A percentile compares a stretch with the other conserved stretches of the same genome.
These are phyloP conservation scores for Yarrowia porcina DNA, from an alignment of 805 yeast species.

Conservation along the genomic window DNA sequence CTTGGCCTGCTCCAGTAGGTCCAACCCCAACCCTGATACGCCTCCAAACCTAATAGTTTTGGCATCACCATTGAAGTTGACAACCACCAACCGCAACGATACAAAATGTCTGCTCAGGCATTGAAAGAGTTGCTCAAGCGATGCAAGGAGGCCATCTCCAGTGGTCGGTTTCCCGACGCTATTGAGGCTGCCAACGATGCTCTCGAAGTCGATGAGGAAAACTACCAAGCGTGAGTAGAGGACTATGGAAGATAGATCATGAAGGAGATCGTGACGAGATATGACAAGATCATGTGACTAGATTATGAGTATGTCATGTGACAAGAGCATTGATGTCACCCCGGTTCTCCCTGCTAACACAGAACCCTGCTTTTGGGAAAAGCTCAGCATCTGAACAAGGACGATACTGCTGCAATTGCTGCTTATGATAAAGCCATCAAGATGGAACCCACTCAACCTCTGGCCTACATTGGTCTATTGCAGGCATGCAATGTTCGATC, in stretches of 20 bases:
- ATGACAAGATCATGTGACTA: too few species aligned
- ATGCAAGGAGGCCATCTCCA: not conserved
- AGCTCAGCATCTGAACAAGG: constrained; percentile 47
- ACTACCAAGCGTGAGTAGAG: constrained; percentile 59
- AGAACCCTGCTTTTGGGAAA: constrained; percentile 58
- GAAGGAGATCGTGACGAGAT: not conserved
- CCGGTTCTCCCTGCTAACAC: too few species aligned
- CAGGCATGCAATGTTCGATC: constrained; percentile 31
- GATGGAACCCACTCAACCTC: constrained; percentile 44
- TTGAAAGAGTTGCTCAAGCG: constrained; percentile 15
- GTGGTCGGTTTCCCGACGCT: constrained; percentile 39
- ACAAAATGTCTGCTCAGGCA: constrained; percentile 15
- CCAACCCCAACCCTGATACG: constrained; percentile 1
- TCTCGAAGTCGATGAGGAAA: constrained; percentile 51
- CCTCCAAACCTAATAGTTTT: not conserved
- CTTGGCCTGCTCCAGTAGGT: too few species aligned
- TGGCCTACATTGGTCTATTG: constrained; percentile 81
- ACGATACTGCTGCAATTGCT: constrained; percentile 48
- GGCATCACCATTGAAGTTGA: not conserved
- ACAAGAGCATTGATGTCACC: too few species aligned
- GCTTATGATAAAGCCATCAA: constrained; percentile 47
- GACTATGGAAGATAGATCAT: not conserved
- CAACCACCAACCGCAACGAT: not conserved
- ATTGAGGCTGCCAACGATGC: constrained; percentile 54
- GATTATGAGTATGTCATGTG: not conserved